Evolutionary conservation across 257 asterid species (phyloP).

Genomic region (Agastache rugosa): DNA sequence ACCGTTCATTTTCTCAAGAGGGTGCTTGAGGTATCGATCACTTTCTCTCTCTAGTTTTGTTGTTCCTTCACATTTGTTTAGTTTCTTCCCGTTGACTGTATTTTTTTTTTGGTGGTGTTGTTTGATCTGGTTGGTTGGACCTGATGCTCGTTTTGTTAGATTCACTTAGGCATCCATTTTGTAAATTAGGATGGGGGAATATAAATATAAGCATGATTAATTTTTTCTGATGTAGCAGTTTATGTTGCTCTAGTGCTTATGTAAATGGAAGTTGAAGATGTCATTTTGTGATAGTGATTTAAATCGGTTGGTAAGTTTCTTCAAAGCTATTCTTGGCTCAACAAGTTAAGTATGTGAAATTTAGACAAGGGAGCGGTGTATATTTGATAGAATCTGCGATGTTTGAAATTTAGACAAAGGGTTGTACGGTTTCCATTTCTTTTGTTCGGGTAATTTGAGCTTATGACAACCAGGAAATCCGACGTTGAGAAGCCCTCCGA

Average conservation of each 20-base stretch:
- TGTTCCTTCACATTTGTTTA: neutral
- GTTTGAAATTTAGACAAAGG: neutral
- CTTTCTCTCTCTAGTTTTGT: neutral
- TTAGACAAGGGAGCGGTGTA: neutral
- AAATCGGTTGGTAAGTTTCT: neutral
- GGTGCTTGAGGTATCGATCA: conserved; percentile 68
- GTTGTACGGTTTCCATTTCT: too few relatives aligned
- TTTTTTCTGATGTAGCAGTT: neutral
- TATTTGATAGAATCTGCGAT: neutral
- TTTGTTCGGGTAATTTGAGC: too few relatives aligned
- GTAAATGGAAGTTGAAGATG: neutral
- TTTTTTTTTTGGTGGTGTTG: too few relatives aligned
- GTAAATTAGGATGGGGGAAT: neutral
- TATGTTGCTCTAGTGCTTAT: neutral
- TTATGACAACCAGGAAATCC: too few relatives aligned
- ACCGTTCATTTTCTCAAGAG: conserved; percentile 73
- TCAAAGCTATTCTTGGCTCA: neutral
- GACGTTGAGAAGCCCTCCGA: too few relatives aligned
- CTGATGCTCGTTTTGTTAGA: neutral
- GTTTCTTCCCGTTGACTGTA: neutral
- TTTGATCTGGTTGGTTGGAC: too few relatives aligned
- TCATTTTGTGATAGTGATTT: neutral
- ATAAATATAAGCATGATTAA: neutral
- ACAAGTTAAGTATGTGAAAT: neutral
- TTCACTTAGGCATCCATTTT: neutral